Conservation (phyloP, 2,329 filamentous ascomycete species). For the Emmonsiellopsis sp. region DNA sequence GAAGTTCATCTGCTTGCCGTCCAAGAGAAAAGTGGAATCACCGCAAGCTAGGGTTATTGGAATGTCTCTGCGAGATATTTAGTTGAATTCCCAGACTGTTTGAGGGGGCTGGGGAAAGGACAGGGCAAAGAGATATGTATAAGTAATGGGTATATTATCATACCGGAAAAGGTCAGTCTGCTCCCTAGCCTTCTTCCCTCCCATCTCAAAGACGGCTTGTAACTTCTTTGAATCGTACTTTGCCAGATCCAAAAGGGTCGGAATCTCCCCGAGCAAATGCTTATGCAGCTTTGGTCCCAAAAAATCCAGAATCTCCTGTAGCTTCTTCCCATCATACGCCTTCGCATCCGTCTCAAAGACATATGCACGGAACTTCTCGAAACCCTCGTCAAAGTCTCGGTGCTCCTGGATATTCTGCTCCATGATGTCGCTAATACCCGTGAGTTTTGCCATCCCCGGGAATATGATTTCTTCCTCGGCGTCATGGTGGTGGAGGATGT, state of each 20-base stretch:
- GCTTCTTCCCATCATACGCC: conserved; percentile 13
- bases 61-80: conserved; percentile 3
- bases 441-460: conserved; percentile 20
- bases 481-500: conserved; percentile 24
- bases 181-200: conserved; percentile 9
- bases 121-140: background rate
- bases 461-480: conserved; percentile 24
- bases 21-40: conserved; percentile 15
- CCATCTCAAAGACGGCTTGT: conserved; percentile 11
- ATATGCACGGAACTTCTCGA: conserved; percentile 14
- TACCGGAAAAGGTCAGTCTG: conserved; percentile 4
- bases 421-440: conserved; percentile 21
- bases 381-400: conserved; percentile 12
- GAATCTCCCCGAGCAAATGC: conserved; percentile 18
- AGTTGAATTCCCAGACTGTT: background rate
- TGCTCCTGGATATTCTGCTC: conserved; percentile 24
- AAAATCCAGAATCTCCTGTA: conserved; percentile 14
- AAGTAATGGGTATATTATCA: background rate
- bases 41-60: conserved; percentile 14
- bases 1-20: conserved; percentile 5
- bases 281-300: conserved; percentile 16
- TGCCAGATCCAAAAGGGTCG: conserved; percentile 12
- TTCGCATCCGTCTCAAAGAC: conserved; percentile 12
- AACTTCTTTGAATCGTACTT: conserved; percentile 13
- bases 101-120: background rate